Base-by-base conservation (phyloP, 805 yeast species). In the Blastobotrys peoriensis region DNA sequence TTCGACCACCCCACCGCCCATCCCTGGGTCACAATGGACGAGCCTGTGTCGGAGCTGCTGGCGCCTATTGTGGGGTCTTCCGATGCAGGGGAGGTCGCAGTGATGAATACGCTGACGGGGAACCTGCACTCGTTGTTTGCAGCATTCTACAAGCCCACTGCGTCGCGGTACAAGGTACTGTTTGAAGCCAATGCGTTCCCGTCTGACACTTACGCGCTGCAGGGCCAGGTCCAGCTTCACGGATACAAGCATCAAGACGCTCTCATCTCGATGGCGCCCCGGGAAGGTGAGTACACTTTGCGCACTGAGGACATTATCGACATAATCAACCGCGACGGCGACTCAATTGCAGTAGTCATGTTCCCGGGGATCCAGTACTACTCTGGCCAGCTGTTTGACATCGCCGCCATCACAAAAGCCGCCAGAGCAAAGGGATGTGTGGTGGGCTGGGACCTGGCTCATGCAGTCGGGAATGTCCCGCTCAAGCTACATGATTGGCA, bases 361-460 rank as follows among this genome's bases (percentile, higher is more conserved):
- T 74, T 89, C 37, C 83, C 96, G 0, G 98, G 96, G 1, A 78
- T 89, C 47, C 98, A 89, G 60, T 89, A 82, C 67, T 91, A 88
- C 63, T 78, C 96, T 1, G 98, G 98, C 5, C 98, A 89, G 63
- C 69, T 71, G 20, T 88, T 89, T 56, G 86, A 86, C 41, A 84
- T 89, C 30, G 71, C 70, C 40, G 61, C 61, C n/a, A 86, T 89
- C 55, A 88, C 97, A 1, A 56, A 58, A 5, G 67, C 66, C 38
- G 88, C 83, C 3, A 81, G 85, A 46, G 46, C 75, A 66, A 20
- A 72, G 23, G 72, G 72, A 9, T 53, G 60, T 9, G 43, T 84
- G 28, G 67, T 75, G 1, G 97, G 96, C 1, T 89, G 96, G 96
- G 98, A 89, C 62, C 70, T 89, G 53, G 98, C 98, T 1, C 98